Conservation (phyloP, 805 yeast species). For the Metschnikowia cerradonensis region DNA sequence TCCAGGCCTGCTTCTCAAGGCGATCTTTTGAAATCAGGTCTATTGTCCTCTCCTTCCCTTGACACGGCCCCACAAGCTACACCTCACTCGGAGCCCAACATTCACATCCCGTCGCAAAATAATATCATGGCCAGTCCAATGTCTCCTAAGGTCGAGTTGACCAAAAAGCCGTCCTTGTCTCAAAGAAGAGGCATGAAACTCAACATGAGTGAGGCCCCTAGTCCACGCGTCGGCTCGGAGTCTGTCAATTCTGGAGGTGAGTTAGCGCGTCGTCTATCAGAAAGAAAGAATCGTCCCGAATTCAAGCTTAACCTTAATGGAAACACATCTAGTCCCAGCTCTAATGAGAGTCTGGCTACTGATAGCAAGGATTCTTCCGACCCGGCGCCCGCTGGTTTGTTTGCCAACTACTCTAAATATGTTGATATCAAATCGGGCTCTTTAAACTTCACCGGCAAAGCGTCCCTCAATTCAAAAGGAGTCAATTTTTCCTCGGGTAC, state of each 20-base stretch:
- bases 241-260: constrained; percentile 28
- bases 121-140: neutral
- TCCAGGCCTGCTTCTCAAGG: constrained; percentile 13
- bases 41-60: constrained; percentile 12
- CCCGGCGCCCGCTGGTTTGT: constrained; percentile 44
- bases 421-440: constrained; percentile 91
- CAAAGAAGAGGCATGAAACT: constrained; percentile 55
- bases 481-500: constrained; percentile 87
- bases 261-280: constrained; percentile 34
- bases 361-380: constrained; percentile 12
- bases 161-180: constrained; percentile 44
- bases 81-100: neutral
- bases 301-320: constrained; percentile 33
- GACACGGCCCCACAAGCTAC: neutral
- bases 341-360: constrained; percentile 19
- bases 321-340: constrained; percentile 14
- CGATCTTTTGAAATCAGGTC: constrained; percentile 3
- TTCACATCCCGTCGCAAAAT: constrained; percentile 1
- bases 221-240: constrained; percentile 10
- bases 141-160: constrained; percentile 12
- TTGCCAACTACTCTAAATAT: constrained; percentile 81
- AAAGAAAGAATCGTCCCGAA: constrained; percentile 37
- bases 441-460: constrained; percentile 87
- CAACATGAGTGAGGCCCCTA: constrained; percentile 30
- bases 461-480: constrained; percentile 87